A percentile compares a stretch with the other conserved stretches of the same genome.
These are phyloP conservation scores for Termitomyces sp. DNA, from an alignment of 768 basidiomycete species.

Conservation along the genomic window DNA sequence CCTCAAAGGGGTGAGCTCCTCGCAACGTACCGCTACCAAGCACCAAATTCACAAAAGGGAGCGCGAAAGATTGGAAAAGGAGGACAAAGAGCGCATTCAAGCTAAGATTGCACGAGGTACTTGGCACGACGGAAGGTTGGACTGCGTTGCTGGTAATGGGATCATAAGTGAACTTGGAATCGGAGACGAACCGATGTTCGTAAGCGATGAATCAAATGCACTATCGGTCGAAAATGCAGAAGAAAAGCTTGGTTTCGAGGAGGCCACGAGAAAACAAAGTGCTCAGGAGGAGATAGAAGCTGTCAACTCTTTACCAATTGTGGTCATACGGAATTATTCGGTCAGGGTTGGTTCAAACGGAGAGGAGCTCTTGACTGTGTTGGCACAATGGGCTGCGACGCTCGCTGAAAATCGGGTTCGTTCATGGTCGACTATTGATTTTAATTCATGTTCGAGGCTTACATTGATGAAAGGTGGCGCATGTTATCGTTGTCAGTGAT, in stretches of 20 bases:
- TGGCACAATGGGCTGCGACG: slow-evolving; percentile 82
- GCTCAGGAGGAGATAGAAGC: slow-evolving; percentile 43
- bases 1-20: slow-evolving; percentile 56
- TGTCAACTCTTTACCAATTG: slow-evolving; percentile 70
- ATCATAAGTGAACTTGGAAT: slow-evolving; percentile 82
- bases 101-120: slow-evolving; percentile 54
- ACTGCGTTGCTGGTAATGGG: slow-evolving; percentile 82
- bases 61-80: slow-evolving; percentile 29
- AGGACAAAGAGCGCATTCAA: slow-evolving; percentile 32
- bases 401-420: slow-evolving; percentile 76
- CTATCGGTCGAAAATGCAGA: slow-evolving; percentile 5
- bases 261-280: slow-evolving; percentile 21
- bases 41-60: slow-evolving; percentile 32
- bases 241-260: slow-evolving; percentile 14
- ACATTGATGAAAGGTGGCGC: slow-evolving; percentile 58
- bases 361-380: slow-evolving; percentile 67
- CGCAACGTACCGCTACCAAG: slow-evolving; percentile 41
- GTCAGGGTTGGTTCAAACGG: slow-evolving; percentile 48
- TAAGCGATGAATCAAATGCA: background rate
- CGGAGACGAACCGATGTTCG: slow-evolving; percentile 60
- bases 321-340: slow-evolving; percentile 80
- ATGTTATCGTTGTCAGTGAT: slow-evolving; percentile 88
- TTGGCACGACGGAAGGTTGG: slow-evolving; percentile 86
- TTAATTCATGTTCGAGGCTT: background rate
- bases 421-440: background rate